These are phyloP conservation scores for Amanita pseudoporphyria DNA, from an alignment of 768 basidiomycete genomes.

Conservation along the genomic window DNA sequence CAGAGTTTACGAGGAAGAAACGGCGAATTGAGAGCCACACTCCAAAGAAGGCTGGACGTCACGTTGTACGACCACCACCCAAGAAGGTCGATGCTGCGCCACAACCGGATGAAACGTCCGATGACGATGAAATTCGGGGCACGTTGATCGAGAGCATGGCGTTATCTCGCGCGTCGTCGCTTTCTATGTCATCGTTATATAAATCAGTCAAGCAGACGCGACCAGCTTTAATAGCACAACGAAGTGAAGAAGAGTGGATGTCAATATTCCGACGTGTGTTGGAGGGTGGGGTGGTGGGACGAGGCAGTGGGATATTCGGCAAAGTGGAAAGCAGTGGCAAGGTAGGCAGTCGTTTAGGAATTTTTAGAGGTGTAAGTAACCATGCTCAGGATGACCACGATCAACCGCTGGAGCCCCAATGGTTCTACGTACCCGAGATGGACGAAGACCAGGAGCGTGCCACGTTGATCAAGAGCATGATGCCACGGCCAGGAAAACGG, in stretches of 20 bases:
- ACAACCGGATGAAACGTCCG: constrained; percentile 11
- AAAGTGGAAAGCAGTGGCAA: constrained; percentile 60
- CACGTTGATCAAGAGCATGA: constrained; percentile 53
- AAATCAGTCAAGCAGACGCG: constrained; percentile 41
- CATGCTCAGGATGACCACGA: constrained; percentile 35
- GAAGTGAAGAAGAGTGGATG: constrained; percentile 38
- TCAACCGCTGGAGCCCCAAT: constrained; percentile 47
- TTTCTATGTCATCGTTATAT: constrained; percentile 45
- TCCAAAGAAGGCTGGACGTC: neutral
- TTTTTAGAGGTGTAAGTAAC: constrained; percentile 1
- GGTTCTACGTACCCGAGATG: constrained; percentile 70
- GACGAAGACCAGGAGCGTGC: constrained; percentile 69
- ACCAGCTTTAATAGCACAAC: constrained; percentile 37
- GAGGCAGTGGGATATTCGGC: constrained; percentile 55
- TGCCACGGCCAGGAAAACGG: constrained; percentile 67
- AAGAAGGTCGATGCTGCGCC: neutral
- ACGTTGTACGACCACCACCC: neutral
- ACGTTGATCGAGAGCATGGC: constrained; percentile 66
- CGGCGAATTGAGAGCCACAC: constrained; percentile 6
- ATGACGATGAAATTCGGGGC: constrained; percentile 41
- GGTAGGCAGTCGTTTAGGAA: constrained; percentile 24
- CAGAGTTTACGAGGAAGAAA: constrained; percentile 17
- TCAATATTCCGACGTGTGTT: constrained; percentile 40
- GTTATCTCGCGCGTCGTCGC: constrained; percentile 59
- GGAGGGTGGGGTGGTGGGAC: constrained; percentile 29